Evolutionary conservation across 2,329 filamentous ascomycete species (phyloP), one percentile per base, ranked within the genome.

Genomic region (Epichloe sp.): DNA sequence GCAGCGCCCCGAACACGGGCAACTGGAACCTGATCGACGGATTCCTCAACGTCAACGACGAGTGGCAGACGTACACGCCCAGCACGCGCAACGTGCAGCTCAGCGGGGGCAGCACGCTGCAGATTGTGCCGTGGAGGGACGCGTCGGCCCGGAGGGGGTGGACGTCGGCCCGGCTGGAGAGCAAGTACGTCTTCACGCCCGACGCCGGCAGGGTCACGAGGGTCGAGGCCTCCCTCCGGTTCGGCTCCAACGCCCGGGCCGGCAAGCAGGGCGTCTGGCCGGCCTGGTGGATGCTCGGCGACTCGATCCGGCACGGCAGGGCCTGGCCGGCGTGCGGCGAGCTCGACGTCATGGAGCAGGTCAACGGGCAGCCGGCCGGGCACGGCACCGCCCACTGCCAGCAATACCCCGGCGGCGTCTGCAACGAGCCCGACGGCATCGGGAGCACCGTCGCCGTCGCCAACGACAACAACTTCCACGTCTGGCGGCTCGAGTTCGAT

Each of bases 221-320:
- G 41, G 63, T 74, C 31, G 71, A 78, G 53, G 69, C 71, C 4
- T 60, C 62, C 23, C 63, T 80, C 44, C 71, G 74, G 37, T 66
- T 78, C 45, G 78, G 74, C 12, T 58, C 58, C 53, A 71, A 71
- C 60, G 42, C 61, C 1, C 58, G 59, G 42, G 65, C 67, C 2
- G 60, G 61, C 43, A 75, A 78, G 62, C 68, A 77, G 56, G 78
- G 78, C 4, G 67, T 80, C 47, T 80, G 77, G 77, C 76, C 77
- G 0, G 77, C 77, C 0, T 79, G 79, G 58, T 80, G 76, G 77
- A 66, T 78, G 54, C 67, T 80, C 15, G 76, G 77, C 41, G 68
- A 78, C 47, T 61, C 69, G 11, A 65, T 74, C 50, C 71, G 73
- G 26, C 65, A 70, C 44, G 75, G 74, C 8, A 70, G 67, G 1